Evolutionary conservation across 208 protist genomes (phyloP).

Genomic region (Trypanosoma theileri): DNA sequence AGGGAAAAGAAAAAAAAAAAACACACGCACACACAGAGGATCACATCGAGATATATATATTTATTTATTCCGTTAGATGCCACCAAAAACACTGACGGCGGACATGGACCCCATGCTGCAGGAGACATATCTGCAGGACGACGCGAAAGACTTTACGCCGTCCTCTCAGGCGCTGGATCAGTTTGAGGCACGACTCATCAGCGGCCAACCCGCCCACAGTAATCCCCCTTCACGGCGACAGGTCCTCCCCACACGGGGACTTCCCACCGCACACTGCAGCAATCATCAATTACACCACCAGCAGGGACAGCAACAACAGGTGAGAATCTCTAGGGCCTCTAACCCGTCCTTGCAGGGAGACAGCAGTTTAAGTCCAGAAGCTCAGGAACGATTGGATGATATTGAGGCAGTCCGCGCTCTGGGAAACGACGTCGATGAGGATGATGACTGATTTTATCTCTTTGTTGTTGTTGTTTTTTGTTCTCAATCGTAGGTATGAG

Average conservation of each 20-base stretch:
- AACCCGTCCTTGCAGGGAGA: too few species aligned
- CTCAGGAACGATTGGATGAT: constrained; percentile 38
- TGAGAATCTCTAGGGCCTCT: too few species aligned
- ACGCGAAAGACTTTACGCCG: constrained; percentile 36
- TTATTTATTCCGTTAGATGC: not conserved
- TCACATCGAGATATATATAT: too few species aligned
- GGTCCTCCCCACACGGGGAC: not conserved
- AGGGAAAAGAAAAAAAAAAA: too few species aligned
- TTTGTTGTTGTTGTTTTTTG: constrained; percentile 9
- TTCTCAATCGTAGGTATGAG: not conserved
- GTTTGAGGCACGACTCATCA: constrained; percentile 49
- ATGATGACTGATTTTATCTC: constrained; percentile 23
- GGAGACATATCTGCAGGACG: constrained; percentile 62
- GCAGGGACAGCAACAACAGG: constrained; percentile 7
- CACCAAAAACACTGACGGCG: constrained; percentile 4
- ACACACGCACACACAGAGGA: too few species aligned
- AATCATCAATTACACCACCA: constrained; percentile 6
- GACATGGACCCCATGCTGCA: constrained; percentile 54
- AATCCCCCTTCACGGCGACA: not conserved
- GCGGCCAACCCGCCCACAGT: constrained; percentile 27
- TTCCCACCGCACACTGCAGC: not conserved
- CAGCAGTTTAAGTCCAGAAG: not conserved
- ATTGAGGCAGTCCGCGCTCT: constrained; percentile 59
- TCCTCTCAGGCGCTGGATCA: constrained; percentile 46
- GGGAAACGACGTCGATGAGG: constrained; percentile 28